Conservation (phyloP, 2,329 filamentous ascomycete species). For the Cryphonectria parasitica region DNA sequence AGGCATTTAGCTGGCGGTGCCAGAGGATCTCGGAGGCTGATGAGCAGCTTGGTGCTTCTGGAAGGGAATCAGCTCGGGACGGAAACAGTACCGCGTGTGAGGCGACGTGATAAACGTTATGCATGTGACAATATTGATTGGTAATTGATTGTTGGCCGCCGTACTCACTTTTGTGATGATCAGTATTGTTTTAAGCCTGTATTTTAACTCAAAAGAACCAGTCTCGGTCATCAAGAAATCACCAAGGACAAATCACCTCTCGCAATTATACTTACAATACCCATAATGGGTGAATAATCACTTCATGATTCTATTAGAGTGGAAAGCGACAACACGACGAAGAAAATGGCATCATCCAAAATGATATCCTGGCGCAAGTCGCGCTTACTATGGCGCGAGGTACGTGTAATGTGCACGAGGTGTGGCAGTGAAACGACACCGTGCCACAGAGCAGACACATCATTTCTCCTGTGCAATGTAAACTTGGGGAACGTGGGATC, state of each 20-base stretch:
- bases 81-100: not conserved
- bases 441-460: not conserved
- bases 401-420: not conserved
- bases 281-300: not conserved
- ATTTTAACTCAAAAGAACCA: no score
- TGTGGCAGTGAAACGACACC: not conserved
- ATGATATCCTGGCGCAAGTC: not conserved
- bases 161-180: no score
- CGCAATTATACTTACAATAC: not conserved
- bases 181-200: no score
- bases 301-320: no score
- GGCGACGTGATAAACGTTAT: not conserved
- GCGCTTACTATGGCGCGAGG: not conserved
- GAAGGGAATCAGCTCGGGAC: not conserved
- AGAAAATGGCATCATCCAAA: not conserved
- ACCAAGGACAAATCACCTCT: not conserved
- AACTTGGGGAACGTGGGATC: not conserved
- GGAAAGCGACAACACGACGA: not conserved
- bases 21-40: slow-evolving; percentile 11
- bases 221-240: no score
- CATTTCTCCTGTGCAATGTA: not conserved
- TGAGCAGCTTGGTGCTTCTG: slow-evolving; percentile 7
- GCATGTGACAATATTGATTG: not conserved
- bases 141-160: not conserved
- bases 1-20: slow-evolving; percentile 30